phyloP scores from a whole-genome alignment of 2,329 filamentous ascomycete species.

The Trichoderma sp. region DNA sequence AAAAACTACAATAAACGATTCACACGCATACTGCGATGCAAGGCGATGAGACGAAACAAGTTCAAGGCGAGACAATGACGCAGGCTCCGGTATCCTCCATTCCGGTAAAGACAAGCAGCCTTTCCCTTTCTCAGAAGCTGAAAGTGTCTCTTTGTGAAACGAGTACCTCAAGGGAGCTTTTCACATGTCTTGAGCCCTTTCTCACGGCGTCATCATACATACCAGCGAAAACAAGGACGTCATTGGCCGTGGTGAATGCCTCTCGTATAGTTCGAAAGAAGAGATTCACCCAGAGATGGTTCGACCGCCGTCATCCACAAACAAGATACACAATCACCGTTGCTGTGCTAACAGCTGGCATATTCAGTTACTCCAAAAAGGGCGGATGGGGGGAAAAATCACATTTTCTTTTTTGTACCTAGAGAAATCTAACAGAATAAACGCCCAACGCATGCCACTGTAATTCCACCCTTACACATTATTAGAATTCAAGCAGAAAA shows the following conservation, averaged over 20 bases:
- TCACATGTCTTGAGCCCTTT: neutral
- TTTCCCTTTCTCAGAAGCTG: neutral
- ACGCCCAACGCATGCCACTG: constrained; percentile 15
- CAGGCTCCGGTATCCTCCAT: neutral
- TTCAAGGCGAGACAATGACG: constrained; percentile 5
- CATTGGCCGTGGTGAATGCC: neutral
- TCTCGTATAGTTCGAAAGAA: neutral
- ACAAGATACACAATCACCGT: neutral
- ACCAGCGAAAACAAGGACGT: neutral
- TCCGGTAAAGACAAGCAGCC: neutral
- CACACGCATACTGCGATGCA: neutral
- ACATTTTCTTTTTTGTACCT: neutral
- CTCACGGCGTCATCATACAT: neutral
- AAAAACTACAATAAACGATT: neutral
- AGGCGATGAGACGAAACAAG: neutral
- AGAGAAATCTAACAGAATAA: constrained; percentile 8
- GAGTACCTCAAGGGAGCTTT: neutral
- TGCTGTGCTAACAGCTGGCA: neutral
- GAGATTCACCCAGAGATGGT: neutral
- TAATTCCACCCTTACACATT: constrained; percentile 12
- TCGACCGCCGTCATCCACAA: neutral
- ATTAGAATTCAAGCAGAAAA: constrained; percentile 3
- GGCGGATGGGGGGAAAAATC: neutral
- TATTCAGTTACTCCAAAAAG: neutral
- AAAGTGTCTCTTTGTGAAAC: constrained; percentile 2